These are phyloP conservation scores for Chiua virens DNA, from an alignment of 768 basidiomycete genomes.

Conservation along the genomic window DNA sequence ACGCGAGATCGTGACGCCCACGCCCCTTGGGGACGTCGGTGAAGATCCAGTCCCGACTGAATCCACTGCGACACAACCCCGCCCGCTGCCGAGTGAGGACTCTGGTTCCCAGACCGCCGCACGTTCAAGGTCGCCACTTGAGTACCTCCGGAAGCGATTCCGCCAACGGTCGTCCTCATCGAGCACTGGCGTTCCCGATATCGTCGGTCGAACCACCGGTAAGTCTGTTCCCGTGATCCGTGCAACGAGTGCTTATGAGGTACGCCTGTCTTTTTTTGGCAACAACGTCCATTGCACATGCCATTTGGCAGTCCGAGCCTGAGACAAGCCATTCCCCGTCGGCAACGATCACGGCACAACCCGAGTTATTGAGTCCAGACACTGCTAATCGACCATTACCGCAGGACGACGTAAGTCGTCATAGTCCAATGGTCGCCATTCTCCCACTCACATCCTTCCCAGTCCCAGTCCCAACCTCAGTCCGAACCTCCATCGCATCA, in stretches of 20 bases:
- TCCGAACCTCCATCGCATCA: not conserved
- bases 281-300: no score
- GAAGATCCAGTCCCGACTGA: slow-evolving; percentile 8
- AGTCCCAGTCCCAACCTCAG: not conserved
- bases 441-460: not conserved
- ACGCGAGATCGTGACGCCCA: slow-evolving; percentile 32
- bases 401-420: slow-evolving; percentile 12
- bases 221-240: slow-evolving; percentile 8
- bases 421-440: not conserved
- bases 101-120: slow-evolving; percentile 1
- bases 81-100: slow-evolving; percentile 1
- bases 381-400: slow-evolving; percentile 32
- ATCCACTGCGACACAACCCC: not conserved
- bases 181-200: slow-evolving; percentile 37
- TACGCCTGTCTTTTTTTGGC: no score
- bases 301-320: slow-evolving; percentile 37
- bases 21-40: slow-evolving; percentile 23
- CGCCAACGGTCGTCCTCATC: slow-evolving; percentile 34
- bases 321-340: slow-evolving; percentile 36
- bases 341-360: slow-evolving; percentile 31
- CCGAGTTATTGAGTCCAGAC: slow-evolving; percentile 46
- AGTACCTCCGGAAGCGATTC: slow-evolving; percentile 27
- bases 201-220: slow-evolving; percentile 50
- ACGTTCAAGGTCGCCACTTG: slow-evolving; percentile 18
- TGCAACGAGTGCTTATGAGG: no score